phyloP scores from a whole-genome alignment of 345 rosid species.

The Euphorbia lathyris region DNA sequence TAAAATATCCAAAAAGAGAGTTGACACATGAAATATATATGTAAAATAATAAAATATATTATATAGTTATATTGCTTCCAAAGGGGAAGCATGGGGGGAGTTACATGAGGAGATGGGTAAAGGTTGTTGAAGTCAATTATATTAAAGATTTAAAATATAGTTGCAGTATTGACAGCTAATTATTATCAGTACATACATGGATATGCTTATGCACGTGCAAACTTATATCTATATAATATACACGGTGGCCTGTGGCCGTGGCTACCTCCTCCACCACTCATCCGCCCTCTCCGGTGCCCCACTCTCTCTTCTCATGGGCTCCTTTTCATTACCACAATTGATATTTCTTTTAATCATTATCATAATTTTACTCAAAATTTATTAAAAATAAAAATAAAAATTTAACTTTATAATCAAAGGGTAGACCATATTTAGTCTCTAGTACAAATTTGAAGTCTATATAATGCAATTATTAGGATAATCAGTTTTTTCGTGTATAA shows the following conservation, averaged over 20 bases:
- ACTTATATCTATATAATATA: constrained; percentile 7
- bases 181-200: constrained; percentile 10
- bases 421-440: too few species aligned
- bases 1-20: not conserved
- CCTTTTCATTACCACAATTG: constrained; percentile 10
- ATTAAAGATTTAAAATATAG: too few species aligned
- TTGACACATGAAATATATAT: not conserved
- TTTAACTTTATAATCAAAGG: too few species aligned
- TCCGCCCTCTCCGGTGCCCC: constrained; percentile 14
- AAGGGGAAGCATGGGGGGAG: constrained; percentile 49
- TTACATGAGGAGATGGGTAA: constrained; percentile 21
- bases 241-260: not conserved
- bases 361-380: too few species aligned
- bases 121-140: constrained; percentile 15
- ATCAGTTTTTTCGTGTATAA: too few species aligned
- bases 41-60: too few species aligned
- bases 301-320: constrained; percentile 21
- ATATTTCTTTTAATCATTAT: not conserved
- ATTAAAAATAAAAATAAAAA: too few species aligned
- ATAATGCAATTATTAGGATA: too few species aligned
- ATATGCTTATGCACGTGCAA: constrained; percentile 21
- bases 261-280: not conserved
- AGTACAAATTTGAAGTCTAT: too few species aligned
- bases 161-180: constrained; percentile 30
- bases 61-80: constrained; percentile 33